Base-by-base conservation (phyloP, 2,329 filamentous ascomycete genomes). In the Penicillium sp. region DNA sequence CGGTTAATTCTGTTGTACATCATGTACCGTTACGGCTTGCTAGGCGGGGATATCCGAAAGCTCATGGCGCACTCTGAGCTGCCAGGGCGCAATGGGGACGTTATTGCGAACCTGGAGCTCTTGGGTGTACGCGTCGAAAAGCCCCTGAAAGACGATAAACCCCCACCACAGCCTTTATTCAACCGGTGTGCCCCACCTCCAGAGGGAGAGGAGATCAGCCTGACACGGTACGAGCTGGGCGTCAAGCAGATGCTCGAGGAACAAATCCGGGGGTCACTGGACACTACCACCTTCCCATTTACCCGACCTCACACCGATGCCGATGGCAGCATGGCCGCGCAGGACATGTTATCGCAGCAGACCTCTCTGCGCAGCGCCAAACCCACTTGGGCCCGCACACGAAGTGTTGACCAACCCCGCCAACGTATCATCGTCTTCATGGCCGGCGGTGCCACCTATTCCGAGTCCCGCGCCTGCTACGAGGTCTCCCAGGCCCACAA, bases 361-460 rank as follows among this genome's bases (percentile, higher is more conserved):
- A 86, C 90, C 13, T 98, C 93, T 14, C 83, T 99, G 24, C 89
- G 95, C 56, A 90, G 91, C 10, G 92, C 92, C 16, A 96, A 96
- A 68, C 95, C 93, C 1, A 96, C 93, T 43, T 99, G 95, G 95
- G 95, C 95, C 2, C 90, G 91, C 52, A 88, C 90, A 10, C 87
- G 91, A 46, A 84, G 87, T 27, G 87, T 80, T 57, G 85, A 82
- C 58, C 93, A 98, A 71, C 96, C 93, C 63, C 86, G 89, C 52
- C 95, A 99, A 73, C 87, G 95, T 52, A 84, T 98, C 53, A 90
- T 99, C 57, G 88, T 98, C 16, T 98, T 96, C 72, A 89, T 98
- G 83, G 95, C 93, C 1, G 95, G 95, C 48, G 95, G 95, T 45
- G 95, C 95, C 21, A 98, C 95, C 0, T 96, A 93, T 73, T 92